Percentiles rank a stretch among this genome's conserved stretches.
These are phyloP conservation scores for Calonectria pseudoturangicola DNA, from an alignment of 2,329 filamentous ascomycete genomes.

Conservation along the genomic window DNA sequence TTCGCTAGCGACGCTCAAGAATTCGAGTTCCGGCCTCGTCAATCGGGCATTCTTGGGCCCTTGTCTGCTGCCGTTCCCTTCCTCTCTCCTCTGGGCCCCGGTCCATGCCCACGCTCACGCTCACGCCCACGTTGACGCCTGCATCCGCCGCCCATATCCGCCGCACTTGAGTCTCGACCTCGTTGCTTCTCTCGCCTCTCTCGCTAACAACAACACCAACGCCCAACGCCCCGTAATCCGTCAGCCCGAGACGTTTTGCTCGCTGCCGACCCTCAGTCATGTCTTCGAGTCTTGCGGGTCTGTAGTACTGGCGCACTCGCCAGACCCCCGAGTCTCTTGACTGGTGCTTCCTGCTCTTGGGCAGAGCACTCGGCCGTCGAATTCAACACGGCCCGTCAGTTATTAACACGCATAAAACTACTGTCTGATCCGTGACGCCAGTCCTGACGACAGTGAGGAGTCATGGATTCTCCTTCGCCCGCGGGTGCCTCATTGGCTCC, in stretches of 20 bases:
- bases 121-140: constrained; percentile 30
- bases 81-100: constrained; percentile 36
- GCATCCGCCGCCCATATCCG: constrained; percentile 29
- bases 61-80: constrained; percentile 26
- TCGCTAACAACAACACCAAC: constrained; percentile 29
- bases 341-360: constrained; percentile 47
- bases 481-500: constrained; percentile 66
- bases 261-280: constrained; percentile 64
- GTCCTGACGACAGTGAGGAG: constrained; percentile 37
- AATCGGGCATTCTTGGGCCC: constrained; percentile 35
- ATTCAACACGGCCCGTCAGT: constrained; percentile 40
- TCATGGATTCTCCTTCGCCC: constrained; percentile 64
- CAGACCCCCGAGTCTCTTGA: constrained; percentile 61
- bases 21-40: constrained; percentile 31
- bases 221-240: constrained; percentile 25
- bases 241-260: constrained; percentile 52
- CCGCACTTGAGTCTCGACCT: constrained; percentile 27
- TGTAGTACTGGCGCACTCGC: constrained; percentile 70
- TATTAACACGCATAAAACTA: constrained; percentile 38
- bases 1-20: constrained; percentile 26
- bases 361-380: constrained; percentile 41
- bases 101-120: constrained; percentile 40
- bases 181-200: background rate
- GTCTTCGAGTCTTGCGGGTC: constrained; percentile 65
- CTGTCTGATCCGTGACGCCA: constrained; percentile 8